phyloP scores from a whole-genome alignment of 768 basidiomycete genomes.

The Tylopilus felleus region DNA sequence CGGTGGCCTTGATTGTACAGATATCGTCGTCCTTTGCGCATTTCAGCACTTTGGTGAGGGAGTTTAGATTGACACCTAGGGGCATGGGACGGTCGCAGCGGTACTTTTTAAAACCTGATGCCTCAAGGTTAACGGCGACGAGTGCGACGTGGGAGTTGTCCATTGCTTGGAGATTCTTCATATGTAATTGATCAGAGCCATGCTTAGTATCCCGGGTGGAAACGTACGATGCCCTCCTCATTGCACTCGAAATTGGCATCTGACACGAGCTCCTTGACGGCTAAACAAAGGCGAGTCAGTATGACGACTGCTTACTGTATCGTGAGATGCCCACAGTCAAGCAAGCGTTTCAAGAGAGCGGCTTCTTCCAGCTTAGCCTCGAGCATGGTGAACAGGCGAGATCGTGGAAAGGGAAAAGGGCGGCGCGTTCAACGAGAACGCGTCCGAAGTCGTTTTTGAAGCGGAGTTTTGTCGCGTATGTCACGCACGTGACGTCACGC shows the following conservation, averaged over 20 bases:
- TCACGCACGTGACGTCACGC: conserved; percentile 31
- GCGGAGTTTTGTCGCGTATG: conserved; percentile 33
- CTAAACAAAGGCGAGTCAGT: conserved; percentile 39
- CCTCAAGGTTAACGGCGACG: conserved; percentile 80
- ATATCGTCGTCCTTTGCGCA: conserved; percentile 96
- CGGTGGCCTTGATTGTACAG: conserved; percentile 85
- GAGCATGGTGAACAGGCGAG: conserved; percentile 49
- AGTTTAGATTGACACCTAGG: conserved; percentile 80
- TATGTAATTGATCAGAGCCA: background rate
- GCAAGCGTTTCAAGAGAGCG: conserved; percentile 83
- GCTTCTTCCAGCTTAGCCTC: conserved; percentile 92
- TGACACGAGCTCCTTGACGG: conserved; percentile 95
- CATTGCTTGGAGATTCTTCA: conserved; percentile 92
- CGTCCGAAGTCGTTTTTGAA: conserved; percentile 31
- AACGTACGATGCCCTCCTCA: conserved; percentile 84
- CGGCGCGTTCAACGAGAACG: conserved; percentile 27
- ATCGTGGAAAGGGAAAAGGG: conserved; percentile 1
- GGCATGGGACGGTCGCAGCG: conserved; percentile 96
- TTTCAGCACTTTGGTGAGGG: conserved; percentile 92
- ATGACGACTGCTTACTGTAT: background rate
- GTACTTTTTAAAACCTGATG: conserved; percentile 78
- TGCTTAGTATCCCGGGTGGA: background rate
- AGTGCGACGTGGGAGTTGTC: conserved; percentile 99
- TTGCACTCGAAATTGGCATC: conserved; percentile 98
- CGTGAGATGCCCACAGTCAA: conserved; percentile 68